Base-by-base conservation (phyloP, 2,329 filamentous ascomycete species). In the Microsporum ferrugineum region DNA sequence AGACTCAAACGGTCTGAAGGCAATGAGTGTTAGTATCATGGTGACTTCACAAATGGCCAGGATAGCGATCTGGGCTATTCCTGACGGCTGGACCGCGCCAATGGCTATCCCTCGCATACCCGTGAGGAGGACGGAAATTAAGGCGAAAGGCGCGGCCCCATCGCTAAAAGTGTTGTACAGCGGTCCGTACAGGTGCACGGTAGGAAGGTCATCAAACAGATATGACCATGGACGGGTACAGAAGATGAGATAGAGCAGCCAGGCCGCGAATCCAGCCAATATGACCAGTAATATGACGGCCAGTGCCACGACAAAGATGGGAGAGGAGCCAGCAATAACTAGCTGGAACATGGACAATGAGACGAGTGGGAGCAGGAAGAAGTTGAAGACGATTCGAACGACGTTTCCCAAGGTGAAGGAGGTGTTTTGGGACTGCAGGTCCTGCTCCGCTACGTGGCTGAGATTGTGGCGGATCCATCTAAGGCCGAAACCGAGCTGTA, bases 141-240 rank as follows among this genome's bases (percentile, higher is more conserved):
- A 80, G 5, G 92, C 91, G 73, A 95, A 99, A 0, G 89, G 86
- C 5, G 92, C 89, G 0, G 91, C 90, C 71, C 92, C 88, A 72
- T 99, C 94, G 29, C 89, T 94, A 72, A 95, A 97, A 0, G 94
- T 99, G 75, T 99, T 99, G 75, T 99, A 99, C 5, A 99, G 79
- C 3, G 94, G 90, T 0, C 94, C 94, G 68, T 96, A 97, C 0
- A 90, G 81, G 1, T 99, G 80, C 6, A 97, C 85, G 0, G 90
- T 96, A 5, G 90, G 85, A 57, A 99, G 80, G 69, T 97, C 91
- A 73, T 99, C 94, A 71, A 96, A 99, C 7, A 99, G 80, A 66
- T 90, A 88, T 1, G 90, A 88, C 63, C 91, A 86, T 4, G 91
- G 91, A 65, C 88, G 86, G 0, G 89, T 94, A 29, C 80, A 84